These are phyloP conservation scores for Beauveria bassiana DNA, from an alignment of 2,329 filamentous ascomycete genomes.

Conservation along the genomic window DNA sequence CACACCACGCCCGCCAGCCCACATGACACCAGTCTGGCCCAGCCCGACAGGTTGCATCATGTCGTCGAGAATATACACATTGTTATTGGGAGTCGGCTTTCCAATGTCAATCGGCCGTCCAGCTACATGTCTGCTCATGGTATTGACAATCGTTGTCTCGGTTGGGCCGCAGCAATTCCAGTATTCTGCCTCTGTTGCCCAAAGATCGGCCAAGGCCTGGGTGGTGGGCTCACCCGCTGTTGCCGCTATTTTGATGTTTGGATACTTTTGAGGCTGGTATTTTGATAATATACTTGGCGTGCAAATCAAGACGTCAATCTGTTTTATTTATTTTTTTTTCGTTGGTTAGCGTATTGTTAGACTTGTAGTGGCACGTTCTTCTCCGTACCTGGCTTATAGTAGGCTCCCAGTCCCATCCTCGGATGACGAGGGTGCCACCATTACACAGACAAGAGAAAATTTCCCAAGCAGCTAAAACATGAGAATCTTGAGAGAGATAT, in stretches of 20 bases:
- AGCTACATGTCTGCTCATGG: conserved; percentile 41
- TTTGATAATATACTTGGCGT: conserved; percentile 48
- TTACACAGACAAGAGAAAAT: conserved; percentile 50
- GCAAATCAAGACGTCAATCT: conserved; percentile 46
- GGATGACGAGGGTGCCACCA: conserved; percentile 46
- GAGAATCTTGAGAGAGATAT: neutral
- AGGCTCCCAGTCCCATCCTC: conserved; percentile 41
- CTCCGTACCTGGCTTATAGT: conserved; percentile 35
- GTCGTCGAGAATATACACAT: conserved; percentile 45
- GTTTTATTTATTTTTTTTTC: neutral
- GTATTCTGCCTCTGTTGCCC: conserved; percentile 41
- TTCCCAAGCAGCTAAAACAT: conserved; percentile 48
- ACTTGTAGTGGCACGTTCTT: neutral
- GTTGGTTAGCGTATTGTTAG: neutral
- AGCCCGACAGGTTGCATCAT: conserved; percentile 34
- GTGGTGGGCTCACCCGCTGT: conserved; percentile 48
- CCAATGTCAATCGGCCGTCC: conserved; percentile 45
- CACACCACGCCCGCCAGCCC: conserved; percentile 49
- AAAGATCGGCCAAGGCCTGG: conserved; percentile 46
- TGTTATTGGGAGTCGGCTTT: conserved; percentile 48
- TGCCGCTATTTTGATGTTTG: conserved; percentile 44
- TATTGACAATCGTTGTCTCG: conserved; percentile 53
- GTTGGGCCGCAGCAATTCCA: conserved; percentile 54
- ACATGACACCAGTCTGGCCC: conserved; percentile 45
- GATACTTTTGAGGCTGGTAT: conserved; percentile 37